phyloP scores from a whole-genome alignment of 345 rosid genomes.

The Pseudoturritis turrita region DNA sequence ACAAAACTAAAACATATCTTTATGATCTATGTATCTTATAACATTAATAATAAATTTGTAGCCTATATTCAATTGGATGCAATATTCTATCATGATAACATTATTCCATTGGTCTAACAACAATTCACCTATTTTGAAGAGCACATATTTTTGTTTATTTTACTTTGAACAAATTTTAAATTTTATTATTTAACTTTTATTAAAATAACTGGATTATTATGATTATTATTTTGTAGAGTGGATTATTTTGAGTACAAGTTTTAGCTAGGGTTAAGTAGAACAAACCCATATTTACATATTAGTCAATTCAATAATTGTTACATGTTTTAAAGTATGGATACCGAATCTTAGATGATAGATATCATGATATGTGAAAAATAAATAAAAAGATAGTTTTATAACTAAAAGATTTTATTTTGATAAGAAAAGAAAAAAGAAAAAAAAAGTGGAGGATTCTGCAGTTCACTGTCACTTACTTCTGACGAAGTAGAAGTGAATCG shows the following conservation, averaged over 20 bases:
- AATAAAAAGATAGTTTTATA: neutral
- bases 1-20: neutral
- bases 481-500: conserved; percentile 22
- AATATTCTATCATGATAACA: neutral
- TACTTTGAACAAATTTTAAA: no score
- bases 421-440: neutral
- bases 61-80: neutral
- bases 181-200: no score
- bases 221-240: no score
- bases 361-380: neutral
- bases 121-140: no score
- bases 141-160: no score
- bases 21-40: neutral
- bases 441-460: conserved; percentile 10
- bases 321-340: neutral
- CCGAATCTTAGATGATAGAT: conserved; percentile 23
- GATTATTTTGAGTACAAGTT: no score
- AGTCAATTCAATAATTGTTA: conserved; percentile 4
- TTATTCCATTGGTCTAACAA: no score
- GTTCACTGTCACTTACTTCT: conserved; percentile 28
- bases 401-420: neutral
- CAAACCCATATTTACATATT: neutral
- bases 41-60: neutral
- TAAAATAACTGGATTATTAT: no score
- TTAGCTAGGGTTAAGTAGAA: neutral